Evolutionary conservation across 140 eudicot species (phyloP), one percentile per base, ranked within the genome.

Genomic region (Senecio squalidus): DNA sequence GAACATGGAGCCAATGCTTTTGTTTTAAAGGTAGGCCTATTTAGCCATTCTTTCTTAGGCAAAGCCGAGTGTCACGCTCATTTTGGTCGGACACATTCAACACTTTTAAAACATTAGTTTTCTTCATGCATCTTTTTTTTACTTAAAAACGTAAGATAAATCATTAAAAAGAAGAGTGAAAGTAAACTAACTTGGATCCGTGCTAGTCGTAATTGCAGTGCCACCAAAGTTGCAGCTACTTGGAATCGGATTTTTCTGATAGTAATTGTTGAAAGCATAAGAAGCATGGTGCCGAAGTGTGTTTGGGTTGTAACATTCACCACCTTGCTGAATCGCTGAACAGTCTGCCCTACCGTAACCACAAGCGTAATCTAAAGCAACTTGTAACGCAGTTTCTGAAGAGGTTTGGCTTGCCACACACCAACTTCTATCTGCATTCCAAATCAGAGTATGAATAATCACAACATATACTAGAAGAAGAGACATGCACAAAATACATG

Each of bases 221-320:
- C 99, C 99, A 61, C 89, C 99, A 60, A 92, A 92, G n/a, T 82
- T 82, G 34, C 99, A 92, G 73, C 96, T 84, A 58, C 82, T 84
- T 0, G 96, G 90, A 16, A 80, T 60, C 13, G 96, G 89, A 58
- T 87, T 82, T 82, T 73, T 78, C 77, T 92, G 99, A 67, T 88
- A 88, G 53, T 87, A 92, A 53, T 77, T 79, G 20, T 92, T 92
- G 76, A 92, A 92, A 5, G 98, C 99, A 55, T 76, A 92, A 29
- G 99, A 87, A 48, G 99, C 96, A 69, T 92, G 99, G 30, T 77
- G 80, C 17, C 70, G 89, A 26, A 82, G 67, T 15, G 95, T 74
- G 73, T 75, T 60, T 4, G 99, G 99, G 24, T 49, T 67, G 54
- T 81, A 92, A 68, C 99, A 92, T 5, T 50, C 55, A 7, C 89